Base-by-base conservation (phyloP, 176 grass and related monocot species). In the Carex kokanica region DNA sequence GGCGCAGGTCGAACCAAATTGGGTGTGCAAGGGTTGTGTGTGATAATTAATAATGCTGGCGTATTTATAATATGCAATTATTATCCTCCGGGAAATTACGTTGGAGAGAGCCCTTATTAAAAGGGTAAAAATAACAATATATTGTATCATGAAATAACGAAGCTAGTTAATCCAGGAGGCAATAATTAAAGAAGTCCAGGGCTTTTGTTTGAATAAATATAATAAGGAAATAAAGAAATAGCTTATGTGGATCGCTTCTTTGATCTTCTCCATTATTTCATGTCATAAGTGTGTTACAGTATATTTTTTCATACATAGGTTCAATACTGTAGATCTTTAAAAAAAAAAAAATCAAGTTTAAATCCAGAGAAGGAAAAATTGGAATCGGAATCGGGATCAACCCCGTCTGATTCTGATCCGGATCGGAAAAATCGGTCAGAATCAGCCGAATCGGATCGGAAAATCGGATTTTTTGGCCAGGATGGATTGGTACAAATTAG, bases 41-140 rank as follows among this genome's bases (percentile, higher is more conserved):
- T 77, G 21, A 80, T 82, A 66, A 23, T 80, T n/a, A n/a, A n/a
- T n/a, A 8, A 32, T 55, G 45, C 16, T 47, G 82, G 70, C 23
- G 58, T 86, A 49, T 89, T 94, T 86, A 85, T 94, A 21, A 83
- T 27, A 70, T 91, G 92, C 87, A 84, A 8, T 78, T 94, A 94
- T 79, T 75, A 64, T 70, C 89, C 85, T 53, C 60, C 16, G 8
- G 87, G 92, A 81, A 94, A 94, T 81, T 2, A 53, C 17, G 17
- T 0, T 10, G 89, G 89, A 0, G 20, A 88, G 63, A 41, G 16
- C 1, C 92, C 89, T 5, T 94, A 94, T 78, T 36, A 79, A 80
- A 60, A 59, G 11, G 11, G 34, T 80, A 15, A 60, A 79, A 18
- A 4, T 31, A 60, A 79, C 52, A 17, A 34, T 70, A 8, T 27